A percentile compares a stretch with the other conserved stretches of the same genome.
These are phyloP conservation scores for Dioscorea dumetorum DNA, from an alignment of 106 monocot species.

Conservation along the genomic window DNA sequence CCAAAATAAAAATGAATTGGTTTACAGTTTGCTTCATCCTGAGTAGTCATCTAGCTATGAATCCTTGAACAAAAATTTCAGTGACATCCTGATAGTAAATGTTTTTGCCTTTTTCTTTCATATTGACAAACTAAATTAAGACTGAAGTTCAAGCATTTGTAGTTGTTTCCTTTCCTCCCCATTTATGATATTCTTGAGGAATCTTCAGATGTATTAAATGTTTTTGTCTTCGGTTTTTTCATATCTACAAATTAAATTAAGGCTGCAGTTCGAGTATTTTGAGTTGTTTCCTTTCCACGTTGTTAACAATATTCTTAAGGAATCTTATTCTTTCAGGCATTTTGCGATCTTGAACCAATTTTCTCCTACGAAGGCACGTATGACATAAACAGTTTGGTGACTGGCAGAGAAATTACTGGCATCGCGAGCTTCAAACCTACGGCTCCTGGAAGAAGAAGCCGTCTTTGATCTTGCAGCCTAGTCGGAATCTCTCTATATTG, in stretches of 20 bases:
- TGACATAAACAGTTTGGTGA: constrained; percentile 81
- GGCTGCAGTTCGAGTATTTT: background rate
- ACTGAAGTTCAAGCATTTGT: background rate
- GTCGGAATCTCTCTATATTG: too few relatives aligned
- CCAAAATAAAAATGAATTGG: background rate
- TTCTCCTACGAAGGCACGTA: constrained; percentile 87
- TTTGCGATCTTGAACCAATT: constrained; percentile 89
- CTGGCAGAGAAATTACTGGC: constrained; percentile 85
- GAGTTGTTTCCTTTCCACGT: background rate
- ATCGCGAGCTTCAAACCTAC: constrained; percentile 87
- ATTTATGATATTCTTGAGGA: background rate
- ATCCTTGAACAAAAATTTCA: too few relatives aligned
- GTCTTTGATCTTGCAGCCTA: constrained; percentile 20
- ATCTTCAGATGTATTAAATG: background rate
- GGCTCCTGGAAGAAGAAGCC: constrained; percentile 26
- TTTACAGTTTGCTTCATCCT: background rate
- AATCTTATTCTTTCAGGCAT: constrained; percentile 46
- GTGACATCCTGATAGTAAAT: background rate
- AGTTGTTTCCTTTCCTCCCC: background rate
- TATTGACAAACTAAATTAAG: background rate
- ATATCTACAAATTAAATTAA: background rate
- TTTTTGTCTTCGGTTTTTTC: background rate
- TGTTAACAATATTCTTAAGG: background rate
- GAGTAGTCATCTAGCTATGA: too few relatives aligned
- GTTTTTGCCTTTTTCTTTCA: background rate